Percentiles rank a stretch among this genome's conserved stretches.
phyloP scores from a whole-genome alignment of 2,329 filamentous ascomycete species.

The Penicillium nordicum region DNA sequence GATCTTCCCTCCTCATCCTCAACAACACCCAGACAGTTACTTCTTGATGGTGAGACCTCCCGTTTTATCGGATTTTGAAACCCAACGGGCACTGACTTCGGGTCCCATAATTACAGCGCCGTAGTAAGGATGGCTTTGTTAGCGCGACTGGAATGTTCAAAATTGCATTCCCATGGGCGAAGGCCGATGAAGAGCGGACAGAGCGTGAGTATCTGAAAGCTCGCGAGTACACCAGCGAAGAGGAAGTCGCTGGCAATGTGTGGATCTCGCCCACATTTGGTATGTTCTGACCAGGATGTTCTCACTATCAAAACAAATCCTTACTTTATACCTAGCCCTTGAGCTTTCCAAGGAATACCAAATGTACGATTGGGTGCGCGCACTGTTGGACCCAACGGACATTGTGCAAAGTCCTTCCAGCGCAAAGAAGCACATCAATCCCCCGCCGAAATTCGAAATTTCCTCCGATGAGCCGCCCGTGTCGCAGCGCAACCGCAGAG shows the following conservation, averaged over 20 bases:
- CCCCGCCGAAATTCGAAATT: constrained; percentile 75
- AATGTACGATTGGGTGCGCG: constrained; percentile 81
- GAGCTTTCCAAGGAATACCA: constrained; percentile 81
- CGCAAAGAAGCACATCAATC: constrained; percentile 70
- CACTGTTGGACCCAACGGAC: constrained; percentile 83
- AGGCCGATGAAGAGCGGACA: constrained; percentile 54
- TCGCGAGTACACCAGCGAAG: constrained; percentile 72
- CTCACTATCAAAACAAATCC: background rate
- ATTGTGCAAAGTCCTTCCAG: constrained; percentile 66
- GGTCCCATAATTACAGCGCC: constrained; percentile 44
- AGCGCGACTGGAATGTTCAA: constrained; percentile 70
- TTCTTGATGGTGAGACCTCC: constrained; percentile 74
- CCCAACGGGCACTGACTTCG: background rate
- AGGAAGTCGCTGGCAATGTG: constrained; percentile 94
- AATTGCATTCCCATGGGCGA: constrained; percentile 64
- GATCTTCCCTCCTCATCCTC: constrained; percentile 75
- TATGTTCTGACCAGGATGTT: constrained; percentile 44
- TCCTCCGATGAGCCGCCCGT: constrained; percentile 44
- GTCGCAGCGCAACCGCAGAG: constrained; percentile 48
- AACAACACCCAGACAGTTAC: constrained; percentile 75
- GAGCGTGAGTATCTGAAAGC: constrained; percentile 77
- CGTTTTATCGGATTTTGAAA: background rate
- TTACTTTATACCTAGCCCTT: constrained; percentile 59
- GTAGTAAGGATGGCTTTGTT: constrained; percentile 63
- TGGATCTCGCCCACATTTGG: constrained; percentile 82